These are phyloP conservation scores for Bacidia rubella DNA, from an alignment of 495 filamentous ascomycete genomes.

Conservation along the genomic window DNA sequence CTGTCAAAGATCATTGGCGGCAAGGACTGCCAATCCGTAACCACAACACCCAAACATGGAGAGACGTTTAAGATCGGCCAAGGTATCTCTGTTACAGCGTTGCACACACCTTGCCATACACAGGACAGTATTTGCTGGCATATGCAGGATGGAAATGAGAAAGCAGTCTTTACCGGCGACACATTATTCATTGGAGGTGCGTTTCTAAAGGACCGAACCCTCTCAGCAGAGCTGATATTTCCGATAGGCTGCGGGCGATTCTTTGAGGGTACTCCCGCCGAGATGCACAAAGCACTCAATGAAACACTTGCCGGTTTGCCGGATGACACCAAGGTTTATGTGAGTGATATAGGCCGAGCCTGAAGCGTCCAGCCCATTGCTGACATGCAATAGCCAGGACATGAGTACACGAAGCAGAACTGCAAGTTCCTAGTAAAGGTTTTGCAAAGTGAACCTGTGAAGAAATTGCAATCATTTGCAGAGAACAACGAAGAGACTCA, in stretches of 20 bases:
- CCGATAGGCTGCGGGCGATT: conserved; percentile 78
- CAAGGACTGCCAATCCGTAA: conserved; percentile 70
- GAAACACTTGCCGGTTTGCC: conserved; percentile 67
- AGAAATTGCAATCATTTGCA: conserved; percentile 64
- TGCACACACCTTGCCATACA: conserved; percentile 95
- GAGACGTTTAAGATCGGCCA: conserved; percentile 74
- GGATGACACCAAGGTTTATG: conserved; percentile 87
- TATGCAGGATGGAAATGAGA: conserved; percentile 68
- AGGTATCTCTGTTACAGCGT: conserved; percentile 65
- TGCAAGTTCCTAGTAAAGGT: conserved; percentile 73
- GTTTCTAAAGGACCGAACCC: neutral
- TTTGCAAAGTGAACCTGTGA: conserved; percentile 50
- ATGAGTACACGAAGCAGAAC: conserved; percentile 93
- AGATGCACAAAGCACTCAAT: conserved; percentile 91
- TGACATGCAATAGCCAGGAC: conserved; percentile 51
- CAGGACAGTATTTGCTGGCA: conserved; percentile 94
- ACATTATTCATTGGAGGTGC: conserved; percentile 86
- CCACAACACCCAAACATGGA: conserved; percentile 55
- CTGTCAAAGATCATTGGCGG: conserved; percentile 70
- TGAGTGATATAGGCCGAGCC: conserved; percentile 28
- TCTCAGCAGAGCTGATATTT: neutral
- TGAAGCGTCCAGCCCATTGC: neutral
- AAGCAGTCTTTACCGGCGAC: conserved; percentile 88
- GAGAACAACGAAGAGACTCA: conserved; percentile 75
- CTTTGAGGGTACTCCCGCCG: conserved; percentile 79